phyloP scores from a whole-genome alignment of 495 filamentous ascomycete genomes.

The Trichoderma gamsii region DNA sequence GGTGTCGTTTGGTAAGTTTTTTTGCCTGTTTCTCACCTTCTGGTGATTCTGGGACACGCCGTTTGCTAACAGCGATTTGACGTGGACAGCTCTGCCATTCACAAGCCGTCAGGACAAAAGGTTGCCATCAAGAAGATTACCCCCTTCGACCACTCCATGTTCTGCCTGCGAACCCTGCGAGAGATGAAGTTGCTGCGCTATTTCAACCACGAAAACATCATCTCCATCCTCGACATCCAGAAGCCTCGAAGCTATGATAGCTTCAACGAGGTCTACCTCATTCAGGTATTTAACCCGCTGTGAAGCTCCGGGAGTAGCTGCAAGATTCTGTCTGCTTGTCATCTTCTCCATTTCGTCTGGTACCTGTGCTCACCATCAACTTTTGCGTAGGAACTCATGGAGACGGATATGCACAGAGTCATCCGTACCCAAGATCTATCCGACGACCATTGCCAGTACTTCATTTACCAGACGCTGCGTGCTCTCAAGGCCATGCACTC shows the following conservation, averaged over 20 bases:
- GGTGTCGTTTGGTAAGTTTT: constrained; percentile 85
- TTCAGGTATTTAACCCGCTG: constrained; percentile 60
- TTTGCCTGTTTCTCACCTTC: constrained; percentile 13
- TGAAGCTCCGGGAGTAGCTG: background rate
- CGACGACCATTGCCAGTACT: constrained; percentile 99
- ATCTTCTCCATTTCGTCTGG: background rate
- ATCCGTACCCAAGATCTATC: constrained; percentile 98
- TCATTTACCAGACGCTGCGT: constrained; percentile 99
- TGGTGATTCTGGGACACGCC: background rate
- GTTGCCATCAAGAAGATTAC: constrained; percentile 99
- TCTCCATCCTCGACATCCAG: constrained; percentile 98
- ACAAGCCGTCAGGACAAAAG: constrained; percentile 97
- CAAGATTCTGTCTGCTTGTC: background rate
- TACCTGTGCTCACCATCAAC: constrained; percentile 18
- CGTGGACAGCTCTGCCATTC: constrained; percentile 74
- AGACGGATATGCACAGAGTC: constrained; percentile 99
- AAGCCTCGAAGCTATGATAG: constrained; percentile 92
- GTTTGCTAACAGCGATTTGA: constrained; percentile 25
- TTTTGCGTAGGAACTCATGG: constrained; percentile 81
- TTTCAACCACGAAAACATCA: constrained; percentile 99
- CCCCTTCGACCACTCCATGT: constrained; percentile 98
- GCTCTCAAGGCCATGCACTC: constrained; percentile 99
- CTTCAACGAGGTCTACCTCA: constrained; percentile 98
- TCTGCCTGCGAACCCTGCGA: constrained; percentile 91
- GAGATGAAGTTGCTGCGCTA: constrained; percentile 99